Evolutionary conservation across 164 flowering plant genomes (phyloP).

Genomic region (Paratinospora sagittata): DNA sequence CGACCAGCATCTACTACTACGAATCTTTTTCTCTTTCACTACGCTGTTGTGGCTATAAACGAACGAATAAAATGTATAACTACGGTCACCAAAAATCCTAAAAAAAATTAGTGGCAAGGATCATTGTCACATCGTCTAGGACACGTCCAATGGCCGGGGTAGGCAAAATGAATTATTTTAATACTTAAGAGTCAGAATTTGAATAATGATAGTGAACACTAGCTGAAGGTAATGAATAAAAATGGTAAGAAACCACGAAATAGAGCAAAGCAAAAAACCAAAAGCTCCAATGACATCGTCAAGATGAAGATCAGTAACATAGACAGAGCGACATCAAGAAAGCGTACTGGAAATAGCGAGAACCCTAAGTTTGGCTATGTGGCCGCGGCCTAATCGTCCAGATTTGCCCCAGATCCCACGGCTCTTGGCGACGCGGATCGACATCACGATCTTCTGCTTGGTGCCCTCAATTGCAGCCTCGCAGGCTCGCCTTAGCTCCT

Average conservation of each 20-base stretch:
- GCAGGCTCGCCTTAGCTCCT: constrained; percentile 80
- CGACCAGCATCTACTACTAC: too few species aligned
- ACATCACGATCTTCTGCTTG: constrained; percentile 74
- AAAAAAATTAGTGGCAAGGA: background rate
- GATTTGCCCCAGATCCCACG: constrained; percentile 92
- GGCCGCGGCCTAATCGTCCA: constrained; percentile 55
- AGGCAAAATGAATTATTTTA: too few species aligned
- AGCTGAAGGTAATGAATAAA: background rate
- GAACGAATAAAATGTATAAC: background rate
- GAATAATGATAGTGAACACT: background rate
- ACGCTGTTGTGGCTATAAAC: background rate
- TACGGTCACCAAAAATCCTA: background rate
- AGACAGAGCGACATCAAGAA: background rate
- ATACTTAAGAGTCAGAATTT: background rate
- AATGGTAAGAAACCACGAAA: background rate
- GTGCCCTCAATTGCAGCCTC: constrained; percentile 79
- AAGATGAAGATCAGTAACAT: background rate
- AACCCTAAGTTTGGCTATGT: constrained; percentile 94
- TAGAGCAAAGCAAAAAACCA: background rate
- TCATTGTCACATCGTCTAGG: background rate
- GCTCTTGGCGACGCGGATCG: constrained; percentile 90
- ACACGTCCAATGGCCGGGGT: too few species aligned
- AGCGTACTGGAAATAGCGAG: constrained; percentile 76
- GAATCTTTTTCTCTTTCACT: too few species aligned
- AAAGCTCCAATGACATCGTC: background rate